Percentiles rank a stretch among this genome's conserved stretches.
These are phyloP conservation scores for Cordyceps fumosorosea DNA, from an alignment of 2,329 filamentous ascomycete genomes.

Conservation along the genomic window DNA sequence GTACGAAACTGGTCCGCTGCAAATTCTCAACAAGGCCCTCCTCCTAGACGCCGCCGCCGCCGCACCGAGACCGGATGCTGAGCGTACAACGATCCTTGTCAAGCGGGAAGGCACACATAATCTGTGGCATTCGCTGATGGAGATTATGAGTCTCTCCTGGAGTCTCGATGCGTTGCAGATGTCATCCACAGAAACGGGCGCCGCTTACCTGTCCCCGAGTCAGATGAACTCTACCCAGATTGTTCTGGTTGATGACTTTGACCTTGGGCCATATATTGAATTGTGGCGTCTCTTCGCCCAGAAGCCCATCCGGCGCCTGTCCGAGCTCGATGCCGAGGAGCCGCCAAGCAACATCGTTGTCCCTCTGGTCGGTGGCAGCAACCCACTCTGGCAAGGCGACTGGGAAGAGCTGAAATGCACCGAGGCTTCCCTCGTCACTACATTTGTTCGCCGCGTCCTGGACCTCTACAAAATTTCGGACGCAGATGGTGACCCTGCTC, in stretches of 20 bases:
- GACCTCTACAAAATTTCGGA: conserved; percentile 21
- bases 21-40: conserved; percentile 19
- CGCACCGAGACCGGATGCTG: not conserved
- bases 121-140: conserved; percentile 29
- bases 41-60: not conserved
- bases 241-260: conserved; percentile 28
- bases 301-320: conserved; percentile 23
- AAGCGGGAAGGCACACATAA: conserved; percentile 29
- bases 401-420: conserved; percentile 27
- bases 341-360: conserved; percentile 28
- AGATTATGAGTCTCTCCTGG: conserved; percentile 27
- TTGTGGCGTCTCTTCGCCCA: conserved; percentile 31
- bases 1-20: conserved; percentile 25
- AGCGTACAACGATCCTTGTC: conserved; percentile 20
- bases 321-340: conserved; percentile 16
- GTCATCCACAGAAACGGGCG: conserved; percentile 10
- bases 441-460: conserved; percentile 28
- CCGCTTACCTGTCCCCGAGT: conserved; percentile 18
- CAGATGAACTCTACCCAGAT: conserved; percentile 25
- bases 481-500: not conserved
- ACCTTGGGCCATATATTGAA: conserved; percentile 29
- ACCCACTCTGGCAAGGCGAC: conserved; percentile 37
- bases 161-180: conserved; percentile 29
- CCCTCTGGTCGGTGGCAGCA: conserved; percentile 33
- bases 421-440: conserved; percentile 18